A percentile compares a stretch with the other conserved stretches of the same genome.
Evolutionary conservation across 345 rosid species (phyloP).

Genomic region (Lumnitzera racemosa): DNA sequence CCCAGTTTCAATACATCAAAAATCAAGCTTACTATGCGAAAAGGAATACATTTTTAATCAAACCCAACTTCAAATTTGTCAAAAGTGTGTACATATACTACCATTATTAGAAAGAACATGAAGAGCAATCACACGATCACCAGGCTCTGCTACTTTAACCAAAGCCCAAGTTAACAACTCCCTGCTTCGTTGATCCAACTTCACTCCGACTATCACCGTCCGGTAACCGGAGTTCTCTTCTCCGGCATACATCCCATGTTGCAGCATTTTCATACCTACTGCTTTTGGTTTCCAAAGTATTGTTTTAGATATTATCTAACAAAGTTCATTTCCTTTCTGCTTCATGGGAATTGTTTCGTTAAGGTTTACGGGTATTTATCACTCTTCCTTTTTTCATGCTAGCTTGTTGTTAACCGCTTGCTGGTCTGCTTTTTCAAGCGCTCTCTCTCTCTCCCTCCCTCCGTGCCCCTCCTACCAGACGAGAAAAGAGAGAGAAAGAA

Average conservation of each 20-base stretch:
- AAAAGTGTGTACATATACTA: neutral
- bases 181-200: conserved; percentile 62
- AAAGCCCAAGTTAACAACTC: conserved; percentile 90
- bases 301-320: too few species aligned
- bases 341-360: neutral
- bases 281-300: neutral
- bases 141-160: conserved; percentile 80
- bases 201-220: conserved; percentile 81
- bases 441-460: neutral
- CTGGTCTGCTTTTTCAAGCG: neutral
- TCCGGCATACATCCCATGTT: conserved; percentile 13
- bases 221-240: conserved; percentile 26
- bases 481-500: neutral
- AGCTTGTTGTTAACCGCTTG: neutral
- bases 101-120: conserved; percentile 66
- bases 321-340: neutral
- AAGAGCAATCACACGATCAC: conserved; percentile 79
- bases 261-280: conserved; percentile 29
- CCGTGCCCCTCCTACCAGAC: neutral
- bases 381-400: neutral
- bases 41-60: neutral
- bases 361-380: conserved; percentile 5
- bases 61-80: neutral
- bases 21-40: neutral
- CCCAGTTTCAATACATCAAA: neutral